Base-by-base conservation (phyloP, 768 basidiomycete species). In the Psilocybe tampanensis region DNA sequence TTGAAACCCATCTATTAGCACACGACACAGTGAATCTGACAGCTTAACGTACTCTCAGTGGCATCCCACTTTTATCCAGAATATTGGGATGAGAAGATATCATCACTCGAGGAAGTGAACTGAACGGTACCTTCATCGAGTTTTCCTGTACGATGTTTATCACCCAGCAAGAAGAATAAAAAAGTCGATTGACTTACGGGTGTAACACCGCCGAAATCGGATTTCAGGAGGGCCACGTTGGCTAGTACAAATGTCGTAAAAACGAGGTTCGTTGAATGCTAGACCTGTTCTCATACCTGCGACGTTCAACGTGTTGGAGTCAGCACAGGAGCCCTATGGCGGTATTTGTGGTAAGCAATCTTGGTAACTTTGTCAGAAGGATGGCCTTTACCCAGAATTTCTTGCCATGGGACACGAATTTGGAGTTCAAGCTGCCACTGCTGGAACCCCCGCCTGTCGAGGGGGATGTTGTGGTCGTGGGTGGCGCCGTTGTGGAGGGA, bases 171-270 rank as follows among this genome's bases (percentile, higher is more conserved):
- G 34, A 48, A 33, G 8, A 26, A 44, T 29, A 29, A 11, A 4
- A 34, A 3, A 3, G 21, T 6, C 44, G 22, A 23, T 21, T 11
- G 7, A 44, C 68, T 52, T 50, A 70, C 68, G 2, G 77, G 76
- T 2, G 77, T 77, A 26, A 78, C 72, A 23, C 68, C 69, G 26
- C 77, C 77, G 39, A 78, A 78, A 47, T 77, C 71, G 21, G 70
- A 64, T 54, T 66, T 70, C 18, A 78, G 60, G 42, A 73, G 43
- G 23, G 70, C 72, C 32, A 61, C 67, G 56, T 74, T 76, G 33
- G 68, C 73, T 70, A 17, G n/a, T n/a, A 34, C 21, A 45, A 24
- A 49, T 42, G 41, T 42, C 61, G 15, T 44, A 56, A 23, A 59
- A 39, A 15, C 6, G 5, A 29, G 19, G 29, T 42, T 50, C 32